Evolutionary conservation across 2,329 filamentous ascomycete species (phyloP).

Genomic region (Fusarium mundagurra): DNA sequence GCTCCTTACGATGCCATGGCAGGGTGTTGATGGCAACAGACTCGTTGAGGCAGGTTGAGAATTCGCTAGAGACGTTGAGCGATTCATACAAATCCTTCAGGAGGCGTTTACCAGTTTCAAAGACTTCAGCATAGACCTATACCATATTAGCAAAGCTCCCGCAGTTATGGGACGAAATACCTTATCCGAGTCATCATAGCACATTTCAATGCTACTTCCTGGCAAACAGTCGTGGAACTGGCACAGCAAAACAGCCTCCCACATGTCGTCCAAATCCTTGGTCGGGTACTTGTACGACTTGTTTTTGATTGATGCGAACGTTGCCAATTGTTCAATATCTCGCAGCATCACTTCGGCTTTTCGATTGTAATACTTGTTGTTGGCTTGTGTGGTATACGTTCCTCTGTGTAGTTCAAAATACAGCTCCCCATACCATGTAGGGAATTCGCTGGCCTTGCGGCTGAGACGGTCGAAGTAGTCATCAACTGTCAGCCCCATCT

Average conservation of each 20-base stretch:
- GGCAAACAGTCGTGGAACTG: constrained; percentile 98
- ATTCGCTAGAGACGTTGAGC: constrained; percentile 68
- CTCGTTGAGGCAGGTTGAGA: constrained; percentile 53
- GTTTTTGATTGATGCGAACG: constrained; percentile 80
- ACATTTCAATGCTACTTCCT: constrained; percentile 96
- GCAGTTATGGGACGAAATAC: constrained; percentile 49
- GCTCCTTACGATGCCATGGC: constrained; percentile 82
- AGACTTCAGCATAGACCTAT: constrained; percentile 83
- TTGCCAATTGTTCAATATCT: constrained; percentile 88
- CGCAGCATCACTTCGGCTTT: constrained; percentile 85
- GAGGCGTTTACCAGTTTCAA: constrained; percentile 77
- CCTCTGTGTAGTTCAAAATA: constrained; percentile 98
- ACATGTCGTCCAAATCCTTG: constrained; percentile 92
- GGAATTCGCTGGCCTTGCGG: constrained; percentile 79
- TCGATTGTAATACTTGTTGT: constrained; percentile 96
- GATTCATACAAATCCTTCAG: constrained; percentile 74
- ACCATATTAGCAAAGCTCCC: constrained; percentile 4
- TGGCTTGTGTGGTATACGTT: constrained; percentile 96
- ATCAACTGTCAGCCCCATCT: constrained; percentile 89
- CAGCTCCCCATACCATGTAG: constrained; percentile 97
- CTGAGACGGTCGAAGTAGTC: constrained; percentile 92
- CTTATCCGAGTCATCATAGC: constrained; percentile 93
- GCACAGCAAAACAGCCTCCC: constrained; percentile 90
- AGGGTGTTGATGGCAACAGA: constrained; percentile 83
- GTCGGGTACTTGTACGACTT: constrained; percentile 89